Conservation (phyloP, 2,329 filamentous ascomycete species). For the Sporothrix luriei region DNA sequence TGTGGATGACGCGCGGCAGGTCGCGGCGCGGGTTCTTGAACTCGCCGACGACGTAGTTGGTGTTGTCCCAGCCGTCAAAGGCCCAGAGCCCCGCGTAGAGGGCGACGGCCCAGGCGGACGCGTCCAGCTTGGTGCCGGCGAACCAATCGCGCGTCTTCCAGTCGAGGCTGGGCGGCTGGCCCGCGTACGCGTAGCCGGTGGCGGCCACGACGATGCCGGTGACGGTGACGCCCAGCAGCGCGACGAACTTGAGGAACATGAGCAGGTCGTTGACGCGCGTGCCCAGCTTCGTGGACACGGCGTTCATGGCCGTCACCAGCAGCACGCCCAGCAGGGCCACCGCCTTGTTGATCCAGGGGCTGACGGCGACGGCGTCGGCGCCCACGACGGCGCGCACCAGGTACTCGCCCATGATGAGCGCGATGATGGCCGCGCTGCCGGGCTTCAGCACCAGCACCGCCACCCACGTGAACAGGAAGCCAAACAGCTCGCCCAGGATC, state of each 20-base stretch:
- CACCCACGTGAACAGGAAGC: slow-evolving; percentile 96
- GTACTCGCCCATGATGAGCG: slow-evolving; percentile 98
- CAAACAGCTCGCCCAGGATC: slow-evolving; percentile 90
- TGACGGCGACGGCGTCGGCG: slow-evolving; percentile 78
- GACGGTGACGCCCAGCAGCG: slow-evolving; percentile 81
- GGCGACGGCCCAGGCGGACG: slow-evolving; percentile 88
- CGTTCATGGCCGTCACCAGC: slow-evolving; percentile 81
- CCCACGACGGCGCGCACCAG: slow-evolving; percentile 85
- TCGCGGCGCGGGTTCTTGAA: slow-evolving; percentile 90
- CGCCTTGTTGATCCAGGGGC: slow-evolving; percentile 85
- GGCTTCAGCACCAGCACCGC: slow-evolving; percentile 93
- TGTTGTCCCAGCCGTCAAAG: slow-evolving; percentile 99
- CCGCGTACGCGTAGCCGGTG: slow-evolving; percentile 77
- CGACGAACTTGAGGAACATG: slow-evolving; percentile 96
- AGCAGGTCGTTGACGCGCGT: slow-evolving; percentile 87
- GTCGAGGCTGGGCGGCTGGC: slow-evolving; percentile 72
- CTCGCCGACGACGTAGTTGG: slow-evolving; percentile 96
- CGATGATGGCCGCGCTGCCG: slow-evolving; percentile 87
- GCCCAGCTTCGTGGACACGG: slow-evolving; percentile 83
- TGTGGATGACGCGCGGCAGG: slow-evolving; percentile 92
- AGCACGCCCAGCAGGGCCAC: slow-evolving; percentile 78
- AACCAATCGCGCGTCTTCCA: slow-evolving; percentile 93
- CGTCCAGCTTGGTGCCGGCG: slow-evolving; percentile 75
- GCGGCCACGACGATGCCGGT: slow-evolving; percentile 85
- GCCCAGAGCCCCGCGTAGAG: slow-evolving; percentile 96